Conservation (phyloP, 495 filamentous ascomycete species). For the Podospora didyma region DNA sequence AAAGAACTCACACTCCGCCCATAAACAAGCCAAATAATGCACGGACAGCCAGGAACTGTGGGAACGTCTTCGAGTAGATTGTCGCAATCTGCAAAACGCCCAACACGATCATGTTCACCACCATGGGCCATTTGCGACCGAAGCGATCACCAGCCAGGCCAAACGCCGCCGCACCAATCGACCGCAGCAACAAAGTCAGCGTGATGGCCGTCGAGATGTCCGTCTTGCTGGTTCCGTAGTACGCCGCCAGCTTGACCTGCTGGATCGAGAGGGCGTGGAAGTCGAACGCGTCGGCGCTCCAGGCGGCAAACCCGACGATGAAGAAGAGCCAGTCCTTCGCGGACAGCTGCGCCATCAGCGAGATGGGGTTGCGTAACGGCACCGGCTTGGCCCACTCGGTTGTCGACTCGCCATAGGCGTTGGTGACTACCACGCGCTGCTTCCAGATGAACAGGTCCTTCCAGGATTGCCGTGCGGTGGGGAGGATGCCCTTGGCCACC, state of each 20-base stretch:
- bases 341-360: constrained; percentile 52
- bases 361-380: constrained; percentile 58
- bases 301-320: constrained; percentile 57
- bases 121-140: constrained; percentile 81
- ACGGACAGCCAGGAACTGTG: constrained; percentile 65
- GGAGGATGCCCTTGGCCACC: constrained; percentile 53
- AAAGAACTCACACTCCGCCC: constrained; percentile 58
- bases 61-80: constrained; percentile 63
- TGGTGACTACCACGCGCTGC: constrained; percentile 59
- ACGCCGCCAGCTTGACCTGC: constrained; percentile 61
- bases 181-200: constrained; percentile 65
- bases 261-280: constrained; percentile 75
- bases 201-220: constrained; percentile 70
- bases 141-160: constrained; percentile 69
- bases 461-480: constrained; percentile 56
- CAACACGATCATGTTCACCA: constrained; percentile 62
- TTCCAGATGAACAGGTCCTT: constrained; percentile 65
- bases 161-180: constrained; percentile 65
- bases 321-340: constrained; percentile 60
- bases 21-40: constrained; percentile 76
- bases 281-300: constrained; percentile 71
- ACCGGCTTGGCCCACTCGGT: constrained; percentile 59
- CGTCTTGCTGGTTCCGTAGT: constrained; percentile 62
- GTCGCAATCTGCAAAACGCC: constrained; percentile 66
- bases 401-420: constrained; percentile 50